phyloP scores from a whole-genome alignment of 306 rosid genomes.

The Castanea crenata region DNA sequence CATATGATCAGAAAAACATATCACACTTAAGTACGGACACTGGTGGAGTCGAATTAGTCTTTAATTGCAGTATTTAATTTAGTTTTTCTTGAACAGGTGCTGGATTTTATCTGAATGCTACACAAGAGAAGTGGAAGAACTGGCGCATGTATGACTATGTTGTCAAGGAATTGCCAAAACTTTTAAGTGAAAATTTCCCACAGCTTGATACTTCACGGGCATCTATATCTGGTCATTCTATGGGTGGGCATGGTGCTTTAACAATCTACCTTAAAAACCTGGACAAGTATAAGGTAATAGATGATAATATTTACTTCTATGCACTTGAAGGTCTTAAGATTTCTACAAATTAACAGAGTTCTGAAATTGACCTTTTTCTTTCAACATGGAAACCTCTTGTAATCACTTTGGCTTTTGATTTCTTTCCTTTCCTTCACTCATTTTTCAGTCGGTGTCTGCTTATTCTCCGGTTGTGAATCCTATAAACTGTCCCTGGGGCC shows the following conservation, averaged over 20 bases:
- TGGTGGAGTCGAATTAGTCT: background rate
- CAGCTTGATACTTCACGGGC: slow-evolving; percentile 80
- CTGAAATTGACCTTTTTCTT: background rate
- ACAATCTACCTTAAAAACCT: slow-evolving; percentile 79
- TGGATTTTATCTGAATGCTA: slow-evolving; percentile 93
- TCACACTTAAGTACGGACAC: no score
- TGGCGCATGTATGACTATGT: slow-evolving; percentile 98
- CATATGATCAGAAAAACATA: no score
- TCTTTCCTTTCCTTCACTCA: background rate
- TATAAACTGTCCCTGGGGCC: slow-evolving; percentile 84
- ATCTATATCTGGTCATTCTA: slow-evolving; percentile 89
- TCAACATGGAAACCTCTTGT: background rate
- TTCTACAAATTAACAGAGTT: background rate
- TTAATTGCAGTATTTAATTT: background rate
- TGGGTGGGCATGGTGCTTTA: slow-evolving; percentile 98
- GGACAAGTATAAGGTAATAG: slow-evolving; percentile 80
- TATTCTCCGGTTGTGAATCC: slow-evolving; percentile 84
- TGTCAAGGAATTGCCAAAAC: slow-evolving; percentile 80
- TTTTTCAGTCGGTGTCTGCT: slow-evolving; percentile 85
- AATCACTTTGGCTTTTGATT: background rate
- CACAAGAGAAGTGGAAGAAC: slow-evolving; percentile 96
- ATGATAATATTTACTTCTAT: background rate
- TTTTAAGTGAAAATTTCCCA: slow-evolving; percentile 69
- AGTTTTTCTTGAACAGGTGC: slow-evolving; percentile 59
- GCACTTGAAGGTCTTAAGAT: slow-evolving; percentile 1